A percentile compares a stretch with the other conserved stretches of the same genome.
These are phyloP conservation scores for Cyclotella kingstonii DNA, from an alignment of 108 stramenopile species.

Conservation along the genomic window DNA sequence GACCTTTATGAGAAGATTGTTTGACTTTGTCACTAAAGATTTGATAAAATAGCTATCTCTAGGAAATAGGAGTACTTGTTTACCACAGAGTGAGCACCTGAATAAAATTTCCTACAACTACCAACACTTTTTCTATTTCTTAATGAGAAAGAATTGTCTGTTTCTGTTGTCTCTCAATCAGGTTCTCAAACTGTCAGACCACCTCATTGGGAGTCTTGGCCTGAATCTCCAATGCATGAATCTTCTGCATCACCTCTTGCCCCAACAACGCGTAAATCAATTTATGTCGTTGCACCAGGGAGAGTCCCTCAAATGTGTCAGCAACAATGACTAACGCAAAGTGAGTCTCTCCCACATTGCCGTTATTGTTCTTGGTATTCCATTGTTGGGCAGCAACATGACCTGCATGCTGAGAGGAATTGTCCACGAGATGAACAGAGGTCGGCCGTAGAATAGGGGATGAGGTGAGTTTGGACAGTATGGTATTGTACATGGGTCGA, in stretches of 20 bases:
- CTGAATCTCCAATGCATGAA: constrained; percentile 87
- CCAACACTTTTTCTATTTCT: too few relatives aligned
- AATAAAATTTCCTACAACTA: too few relatives aligned
- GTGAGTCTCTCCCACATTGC: constrained; percentile 77
- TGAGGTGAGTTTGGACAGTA: constrained; percentile 61
- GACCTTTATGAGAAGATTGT: not conserved
- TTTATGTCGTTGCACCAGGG: constrained; percentile 89
- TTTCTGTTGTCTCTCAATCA: too few relatives aligned
- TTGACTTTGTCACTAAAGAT: not conserved
- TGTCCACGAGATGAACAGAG: constrained; percentile 63
- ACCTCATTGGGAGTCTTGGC: constrained; percentile 83
- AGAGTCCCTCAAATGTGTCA: constrained; percentile 88
- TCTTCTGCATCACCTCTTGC: constrained; percentile 88
- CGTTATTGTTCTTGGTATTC: too few relatives aligned
- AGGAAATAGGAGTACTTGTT: too few relatives aligned
- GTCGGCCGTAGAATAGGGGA: constrained; percentile 76
- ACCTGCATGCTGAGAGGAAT: constrained; percentile 76
- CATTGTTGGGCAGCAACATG: constrained; percentile 70
- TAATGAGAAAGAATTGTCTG: too few relatives aligned
- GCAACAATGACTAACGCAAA: constrained; percentile 84
- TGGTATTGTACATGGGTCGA: constrained; percentile 80
- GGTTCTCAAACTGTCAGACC: too few relatives aligned
- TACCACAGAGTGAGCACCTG: too few relatives aligned
- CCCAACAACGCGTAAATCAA: constrained; percentile 89
- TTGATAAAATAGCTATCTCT: not conserved